Conservation (phyloP, 2,329 filamentous ascomycete species). For the Neoarthrinium moseri region DNA sequence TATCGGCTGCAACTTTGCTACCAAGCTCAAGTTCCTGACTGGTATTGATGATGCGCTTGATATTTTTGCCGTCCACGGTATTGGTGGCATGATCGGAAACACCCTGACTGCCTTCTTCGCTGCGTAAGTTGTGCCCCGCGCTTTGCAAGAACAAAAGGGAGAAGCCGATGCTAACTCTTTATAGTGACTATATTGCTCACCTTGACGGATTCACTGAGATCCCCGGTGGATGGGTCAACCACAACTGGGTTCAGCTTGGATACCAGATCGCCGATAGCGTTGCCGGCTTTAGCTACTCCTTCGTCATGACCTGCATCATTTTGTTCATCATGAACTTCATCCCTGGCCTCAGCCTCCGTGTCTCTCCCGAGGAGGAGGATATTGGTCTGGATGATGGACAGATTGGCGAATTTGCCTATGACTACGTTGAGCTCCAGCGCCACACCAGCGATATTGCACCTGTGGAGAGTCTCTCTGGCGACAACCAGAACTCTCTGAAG, state of each 20-base stretch:
- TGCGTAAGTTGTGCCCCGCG: slow-evolving; percentile 44
- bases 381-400: slow-evolving; percentile 71
- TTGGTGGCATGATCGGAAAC: slow-evolving; percentile 81
- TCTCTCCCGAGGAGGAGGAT: slow-evolving; percentile 65
- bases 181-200: slow-evolving; percentile 66
- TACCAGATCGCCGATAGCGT: slow-evolving; percentile 69
- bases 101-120: slow-evolving; percentile 76
- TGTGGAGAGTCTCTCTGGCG: slow-evolving; percentile 2
- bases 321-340: slow-evolving; percentile 70
- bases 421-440: slow-evolving; percentile 71
- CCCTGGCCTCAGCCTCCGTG: slow-evolving; percentile 68
- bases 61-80: slow-evolving; percentile 85
- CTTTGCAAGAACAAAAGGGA: slow-evolving; percentile 3
- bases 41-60: slow-evolving; percentile 86
- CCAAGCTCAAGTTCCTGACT: slow-evolving; percentile 75
- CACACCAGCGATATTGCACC: slow-evolving; percentile 55
- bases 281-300: slow-evolving; percentile 64
- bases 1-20: slow-evolving; percentile 77
- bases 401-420: slow-evolving; percentile 81
- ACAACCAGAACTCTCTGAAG: slow-evolving; percentile 11
- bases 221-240: slow-evolving; percentile 68
- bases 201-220: slow-evolving; percentile 65
- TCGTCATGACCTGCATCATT: slow-evolving; percentile 66
- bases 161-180: slow-evolving; percentile 13
- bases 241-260: slow-evolving; percentile 68